These are phyloP conservation scores for Grosmannia penicillata DNA, from an alignment of 2,329 filamentous ascomycete genomes.

Conservation along the genomic window DNA sequence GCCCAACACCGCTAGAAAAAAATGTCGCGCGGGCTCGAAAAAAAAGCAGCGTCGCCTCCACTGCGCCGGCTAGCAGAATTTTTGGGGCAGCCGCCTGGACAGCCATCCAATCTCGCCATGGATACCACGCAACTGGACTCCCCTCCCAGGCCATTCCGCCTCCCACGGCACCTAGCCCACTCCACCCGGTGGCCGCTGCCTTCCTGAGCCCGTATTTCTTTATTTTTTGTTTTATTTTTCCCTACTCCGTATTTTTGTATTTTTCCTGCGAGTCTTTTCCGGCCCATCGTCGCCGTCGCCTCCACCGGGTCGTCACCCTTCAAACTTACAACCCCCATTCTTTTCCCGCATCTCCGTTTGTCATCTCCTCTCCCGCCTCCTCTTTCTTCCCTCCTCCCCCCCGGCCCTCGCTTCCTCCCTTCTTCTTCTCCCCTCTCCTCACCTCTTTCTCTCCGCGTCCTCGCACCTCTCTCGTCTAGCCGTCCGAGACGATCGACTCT, in stretches of 20 bases:
- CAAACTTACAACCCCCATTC: constrained; percentile 1
- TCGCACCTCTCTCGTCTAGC: constrained; percentile 5
- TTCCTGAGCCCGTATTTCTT: not conserved
- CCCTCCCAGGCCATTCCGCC: not conserved
- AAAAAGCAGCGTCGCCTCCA: too few relatives aligned
- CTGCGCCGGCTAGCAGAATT: too few relatives aligned
- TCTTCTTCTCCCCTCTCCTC: not conserved
- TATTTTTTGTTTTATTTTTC: too few relatives aligned
- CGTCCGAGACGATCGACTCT: too few relatives aligned
- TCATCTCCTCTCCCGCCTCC: not conserved
- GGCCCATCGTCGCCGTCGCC: constrained; percentile 1
- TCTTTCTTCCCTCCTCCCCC: not conserved
- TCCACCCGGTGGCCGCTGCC: too few relatives aligned
- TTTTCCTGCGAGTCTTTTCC: not conserved
- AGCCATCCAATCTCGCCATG: not conserved
- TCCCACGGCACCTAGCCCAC: not conserved
- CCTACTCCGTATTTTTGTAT: not conserved
- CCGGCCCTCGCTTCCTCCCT: not conserved
- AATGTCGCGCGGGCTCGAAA: too few relatives aligned
- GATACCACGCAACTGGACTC: not conserved
- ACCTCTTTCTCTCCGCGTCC: not conserved
- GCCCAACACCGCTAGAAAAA: too few relatives aligned
- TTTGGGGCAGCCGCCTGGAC: not conserved
- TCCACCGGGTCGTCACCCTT: not conserved
- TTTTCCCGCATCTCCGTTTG: constrained; percentile 5